Percentiles rank a stretch among this genome's conserved stretches.
Evolutionary conservation across 768 basidiomycete species (phyloP).

Genomic region (Suillus ampliporus): DNA sequence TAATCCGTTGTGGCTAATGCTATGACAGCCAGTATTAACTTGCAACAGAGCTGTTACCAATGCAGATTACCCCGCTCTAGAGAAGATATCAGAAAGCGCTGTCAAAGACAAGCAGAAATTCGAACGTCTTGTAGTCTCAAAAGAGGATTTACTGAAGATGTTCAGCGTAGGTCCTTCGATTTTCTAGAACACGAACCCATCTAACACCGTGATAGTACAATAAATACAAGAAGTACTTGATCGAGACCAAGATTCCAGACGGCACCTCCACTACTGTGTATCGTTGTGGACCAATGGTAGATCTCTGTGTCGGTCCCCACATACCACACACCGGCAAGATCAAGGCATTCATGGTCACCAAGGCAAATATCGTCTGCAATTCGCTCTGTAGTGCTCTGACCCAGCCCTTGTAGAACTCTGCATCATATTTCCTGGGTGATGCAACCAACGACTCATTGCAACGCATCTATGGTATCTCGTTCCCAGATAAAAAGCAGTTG

Average conservation of each 20-base stretch:
- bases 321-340: slow-evolving; percentile 98
- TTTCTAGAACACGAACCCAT: background rate
- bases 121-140: slow-evolving; percentile 90
- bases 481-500: slow-evolving; percentile 97
- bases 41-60: slow-evolving; percentile 70
- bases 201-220: slow-evolving; percentile 73
- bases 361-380: slow-evolving; percentile 52
- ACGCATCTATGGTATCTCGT: slow-evolving; percentile 97
- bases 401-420: slow-evolving; percentile 71
- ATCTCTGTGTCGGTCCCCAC: slow-evolving; percentile 96
- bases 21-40: background rate
- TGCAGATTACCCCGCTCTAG: slow-evolving; percentile 86
- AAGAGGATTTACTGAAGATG: slow-evolving; percentile 96
- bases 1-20: slow-evolving; percentile 28
- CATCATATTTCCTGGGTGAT: slow-evolving; percentile 97
- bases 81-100: slow-evolving; percentile 85
- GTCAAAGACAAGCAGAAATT: slow-evolving; percentile 98
- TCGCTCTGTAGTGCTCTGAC: slow-evolving; percentile 5
- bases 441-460: slow-evolving; percentile 92
- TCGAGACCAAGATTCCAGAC: slow-evolving; percentile 94
- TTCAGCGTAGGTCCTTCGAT: slow-evolving; percentile 69
- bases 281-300: slow-evolving; percentile 98
- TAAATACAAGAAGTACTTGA: slow-evolving; percentile 96
- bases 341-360: slow-evolving; percentile 96
- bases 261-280: slow-evolving; percentile 97